Conservation (phyloP, 2,329 filamentous ascomycete genomes). For the Trichoderma harzianum region DNA sequence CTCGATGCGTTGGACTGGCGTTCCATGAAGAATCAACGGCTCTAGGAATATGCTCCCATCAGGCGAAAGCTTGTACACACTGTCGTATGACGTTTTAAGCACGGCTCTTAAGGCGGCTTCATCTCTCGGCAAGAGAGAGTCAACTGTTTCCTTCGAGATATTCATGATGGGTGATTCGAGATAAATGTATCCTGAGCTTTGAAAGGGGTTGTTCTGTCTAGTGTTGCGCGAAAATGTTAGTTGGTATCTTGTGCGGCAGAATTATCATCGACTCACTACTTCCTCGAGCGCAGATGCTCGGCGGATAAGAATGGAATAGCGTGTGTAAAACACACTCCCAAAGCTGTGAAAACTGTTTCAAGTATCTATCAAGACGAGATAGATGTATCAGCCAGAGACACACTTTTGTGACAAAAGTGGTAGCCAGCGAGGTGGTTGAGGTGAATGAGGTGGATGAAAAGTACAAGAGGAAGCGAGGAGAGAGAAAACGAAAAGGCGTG, state of each 20-base stretch:
- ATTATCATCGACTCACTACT: background rate
- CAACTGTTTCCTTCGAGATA: background rate
- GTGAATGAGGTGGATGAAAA: background rate
- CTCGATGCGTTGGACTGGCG: constrained; percentile 28
- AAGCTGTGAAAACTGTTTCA: background rate
- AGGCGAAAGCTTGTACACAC: background rate
- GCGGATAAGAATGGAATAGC: background rate
- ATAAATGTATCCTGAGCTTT: background rate
- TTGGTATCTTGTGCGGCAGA: background rate
- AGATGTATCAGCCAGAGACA: background rate
- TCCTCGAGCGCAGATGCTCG: background rate
- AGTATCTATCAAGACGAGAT: background rate
- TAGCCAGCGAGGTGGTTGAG: background rate
- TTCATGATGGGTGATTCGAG: background rate
- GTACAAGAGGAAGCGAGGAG: background rate
- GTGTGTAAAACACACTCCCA: background rate
- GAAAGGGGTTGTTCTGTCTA: background rate
- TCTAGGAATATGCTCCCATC: constrained; percentile 26
- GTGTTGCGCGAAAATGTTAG: background rate
- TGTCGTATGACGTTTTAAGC: background rate
- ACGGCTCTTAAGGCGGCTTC: background rate
- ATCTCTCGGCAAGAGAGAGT: background rate
- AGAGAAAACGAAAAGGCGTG: background rate
- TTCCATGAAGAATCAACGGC: constrained; percentile 27
- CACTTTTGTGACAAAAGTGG: background rate